phyloP scores from a whole-genome alignment of 805 yeast species.

The Candida argentea region DNA sequence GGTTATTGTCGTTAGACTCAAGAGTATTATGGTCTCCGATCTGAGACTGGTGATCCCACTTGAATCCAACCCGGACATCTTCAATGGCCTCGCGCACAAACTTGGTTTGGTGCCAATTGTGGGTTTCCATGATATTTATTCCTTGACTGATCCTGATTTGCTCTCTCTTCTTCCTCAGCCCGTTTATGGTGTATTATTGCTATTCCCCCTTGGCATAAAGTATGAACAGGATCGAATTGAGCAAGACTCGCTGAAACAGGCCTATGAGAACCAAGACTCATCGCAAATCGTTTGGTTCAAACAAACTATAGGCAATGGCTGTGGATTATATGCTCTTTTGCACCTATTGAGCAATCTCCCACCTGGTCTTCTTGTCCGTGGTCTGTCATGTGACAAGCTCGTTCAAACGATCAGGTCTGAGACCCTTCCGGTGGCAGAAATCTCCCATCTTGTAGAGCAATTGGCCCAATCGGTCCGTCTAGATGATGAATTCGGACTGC shows the following conservation, averaged over 20 bases:
- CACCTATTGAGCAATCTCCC: constrained; percentile 47
- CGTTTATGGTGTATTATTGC: constrained; percentile 57
- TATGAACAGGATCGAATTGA: constrained; percentile 43
- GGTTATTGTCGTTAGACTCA: too few species aligned
- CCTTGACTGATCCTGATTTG: constrained; percentile 76
- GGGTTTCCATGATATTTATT: constrained; percentile 71
- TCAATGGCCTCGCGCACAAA: constrained; percentile 54
- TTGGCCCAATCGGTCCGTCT: constrained; percentile 33
- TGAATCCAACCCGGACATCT: constrained; percentile 84
- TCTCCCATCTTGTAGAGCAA: constrained; percentile 34
- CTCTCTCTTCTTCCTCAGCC: constrained; percentile 79
- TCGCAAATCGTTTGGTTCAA: constrained; percentile 59
- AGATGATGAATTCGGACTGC: constrained; percentile 34
- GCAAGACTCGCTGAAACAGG: constrained; percentile 23
- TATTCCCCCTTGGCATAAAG: constrained; percentile 66
- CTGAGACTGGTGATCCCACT: constrained; percentile 58
- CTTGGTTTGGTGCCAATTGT: constrained; percentile 57
- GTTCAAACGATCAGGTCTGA: constrained; percentile 10
- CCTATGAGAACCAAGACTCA: constrained; percentile 15
- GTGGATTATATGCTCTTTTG: constrained; percentile 84
- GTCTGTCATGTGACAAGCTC: constrained; percentile 19
- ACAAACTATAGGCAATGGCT: constrained; percentile 80
- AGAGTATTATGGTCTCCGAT: background rate
- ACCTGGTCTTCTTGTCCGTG: constrained; percentile 30
- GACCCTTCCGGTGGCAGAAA: constrained; percentile 19